These are phyloP conservation scores for Cryptosporidium parvum DNA, from an alignment of 169 alveolate genomes.

Conservation along the genomic window DNA sequence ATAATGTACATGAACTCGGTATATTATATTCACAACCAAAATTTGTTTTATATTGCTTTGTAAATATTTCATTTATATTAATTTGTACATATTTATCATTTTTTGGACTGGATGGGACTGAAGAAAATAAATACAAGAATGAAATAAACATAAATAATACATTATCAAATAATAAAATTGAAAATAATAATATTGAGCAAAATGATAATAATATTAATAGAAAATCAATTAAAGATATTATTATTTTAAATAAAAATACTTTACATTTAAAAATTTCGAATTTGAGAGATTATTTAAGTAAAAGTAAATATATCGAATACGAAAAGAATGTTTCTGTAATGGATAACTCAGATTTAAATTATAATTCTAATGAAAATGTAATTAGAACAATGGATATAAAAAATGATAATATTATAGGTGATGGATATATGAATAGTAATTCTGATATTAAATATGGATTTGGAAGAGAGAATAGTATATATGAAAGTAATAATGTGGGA, in stretches of 20 bases:
- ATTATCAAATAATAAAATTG: too few relatives aligned
- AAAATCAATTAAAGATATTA: not conserved
- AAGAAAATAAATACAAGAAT: not conserved
- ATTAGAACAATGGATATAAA: not conserved
- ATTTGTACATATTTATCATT: conserved; percentile 40
- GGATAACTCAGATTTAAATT: not conserved
- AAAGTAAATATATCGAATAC: conserved; percentile 6
- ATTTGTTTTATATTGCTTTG: conserved; percentile 20
- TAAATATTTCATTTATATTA: conserved; percentile 11
- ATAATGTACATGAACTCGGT: conserved; percentile 15
- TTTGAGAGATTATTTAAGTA: conserved; percentile 9
- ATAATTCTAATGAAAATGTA: not conserved
- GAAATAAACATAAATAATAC: not conserved
- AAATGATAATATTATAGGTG: not conserved
- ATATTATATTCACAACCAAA: conserved; percentile 29
- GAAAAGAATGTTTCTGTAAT: not conserved
- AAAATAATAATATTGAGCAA: not conserved
- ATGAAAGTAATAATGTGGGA: not conserved
- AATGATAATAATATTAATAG: not conserved
- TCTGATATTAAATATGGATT: not conserved
- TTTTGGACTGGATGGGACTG: conserved; percentile 53
- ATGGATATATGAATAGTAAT: not conserved
- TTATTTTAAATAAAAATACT: conserved; percentile 28
- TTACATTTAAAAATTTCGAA: conserved; percentile 46
- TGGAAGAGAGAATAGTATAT: not conserved